phyloP scores from a whole-genome alignment of 1,284 basidiomycete species.

The Meripilus lineatus region DNA sequence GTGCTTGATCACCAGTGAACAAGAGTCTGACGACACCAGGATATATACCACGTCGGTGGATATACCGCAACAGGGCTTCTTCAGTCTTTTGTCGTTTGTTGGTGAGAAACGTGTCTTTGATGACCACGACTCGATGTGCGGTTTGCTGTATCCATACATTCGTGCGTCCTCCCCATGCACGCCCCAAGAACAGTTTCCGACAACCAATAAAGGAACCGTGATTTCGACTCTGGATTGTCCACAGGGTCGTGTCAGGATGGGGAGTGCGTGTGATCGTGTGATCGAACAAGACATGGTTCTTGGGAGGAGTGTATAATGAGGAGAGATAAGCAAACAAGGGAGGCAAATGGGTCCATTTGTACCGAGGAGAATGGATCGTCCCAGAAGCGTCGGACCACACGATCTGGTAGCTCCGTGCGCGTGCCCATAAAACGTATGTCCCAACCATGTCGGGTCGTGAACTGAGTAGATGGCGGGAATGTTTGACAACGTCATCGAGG shows the following conservation, averaged over 20 bases:
- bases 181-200: not conserved
- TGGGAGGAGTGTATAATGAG: conserved; percentile 10
- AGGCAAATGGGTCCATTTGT: not conserved
- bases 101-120: not conserved
- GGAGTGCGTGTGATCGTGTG: conserved; percentile 7
- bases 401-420: not conserved
- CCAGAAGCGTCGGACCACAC: conserved; percentile 1
- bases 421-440: not conserved
- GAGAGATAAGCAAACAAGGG: conserved; percentile 6
- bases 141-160: not conserved
- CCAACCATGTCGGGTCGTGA: not conserved
- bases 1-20: no score
- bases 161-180: not conserved
- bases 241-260: no score
- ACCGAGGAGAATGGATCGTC: not conserved
- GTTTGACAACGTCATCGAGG: no score
- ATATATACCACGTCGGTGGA: not conserved
- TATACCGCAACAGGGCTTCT: not conserved
- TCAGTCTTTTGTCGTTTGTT: not conserved
- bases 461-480: no score
- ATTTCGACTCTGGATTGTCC: no score
- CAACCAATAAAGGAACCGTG: no score
- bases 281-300: conserved; percentile 6
- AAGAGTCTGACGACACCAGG: not conserved
- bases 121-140: not conserved